Percentiles rank a stretch among this genome's conserved stretches.
phyloP scores from a whole-genome alignment of 805 yeast genomes.

The Saturnispora diversa region DNA sequence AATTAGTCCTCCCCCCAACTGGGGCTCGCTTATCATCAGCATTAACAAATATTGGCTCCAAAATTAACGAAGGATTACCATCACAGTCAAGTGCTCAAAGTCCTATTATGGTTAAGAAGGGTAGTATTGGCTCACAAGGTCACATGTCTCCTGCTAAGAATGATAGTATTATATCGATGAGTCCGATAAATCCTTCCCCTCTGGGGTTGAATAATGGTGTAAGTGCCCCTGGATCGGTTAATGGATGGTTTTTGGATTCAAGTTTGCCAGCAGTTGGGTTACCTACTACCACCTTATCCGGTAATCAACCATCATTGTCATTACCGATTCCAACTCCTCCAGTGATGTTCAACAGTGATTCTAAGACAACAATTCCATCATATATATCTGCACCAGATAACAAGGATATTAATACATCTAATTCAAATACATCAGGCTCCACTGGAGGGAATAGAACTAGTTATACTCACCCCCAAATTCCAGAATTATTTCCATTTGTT shows the following conservation, averaged over 20 bases:
- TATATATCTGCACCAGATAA: slow-evolving; percentile 5
- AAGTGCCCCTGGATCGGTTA: neutral
- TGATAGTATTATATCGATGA: neutral
- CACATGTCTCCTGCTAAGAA: neutral
- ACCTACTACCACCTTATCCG: neutral
- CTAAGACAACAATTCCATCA: slow-evolving; percentile 3
- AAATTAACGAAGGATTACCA: slow-evolving; percentile 1
- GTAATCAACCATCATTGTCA: neutral
- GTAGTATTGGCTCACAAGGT: neutral
- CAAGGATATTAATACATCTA: neutral
- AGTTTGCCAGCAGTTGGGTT: neutral
- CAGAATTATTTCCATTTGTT: slow-evolving; percentile 30
- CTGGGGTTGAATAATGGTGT: neutral
- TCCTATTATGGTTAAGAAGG: neutral
- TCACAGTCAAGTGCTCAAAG: neutral
- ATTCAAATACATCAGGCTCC: slow-evolving; percentile 7
- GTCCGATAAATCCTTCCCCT: slow-evolving; percentile 7
- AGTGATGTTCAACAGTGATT: neutral
- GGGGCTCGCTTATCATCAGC: slow-evolving; percentile 13
- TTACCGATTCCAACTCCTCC: neutral
- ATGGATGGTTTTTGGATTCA: slow-evolving; percentile 8
- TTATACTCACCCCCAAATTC: slow-evolving; percentile 11
- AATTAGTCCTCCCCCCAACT: slow-evolving; percentile 10
- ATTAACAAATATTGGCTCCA: slow-evolving; percentile 3
- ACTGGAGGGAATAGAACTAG: slow-evolving; percentile 5